Conservation (phyloP, 306 rosid species). For the Prunus davidiana region DNA sequence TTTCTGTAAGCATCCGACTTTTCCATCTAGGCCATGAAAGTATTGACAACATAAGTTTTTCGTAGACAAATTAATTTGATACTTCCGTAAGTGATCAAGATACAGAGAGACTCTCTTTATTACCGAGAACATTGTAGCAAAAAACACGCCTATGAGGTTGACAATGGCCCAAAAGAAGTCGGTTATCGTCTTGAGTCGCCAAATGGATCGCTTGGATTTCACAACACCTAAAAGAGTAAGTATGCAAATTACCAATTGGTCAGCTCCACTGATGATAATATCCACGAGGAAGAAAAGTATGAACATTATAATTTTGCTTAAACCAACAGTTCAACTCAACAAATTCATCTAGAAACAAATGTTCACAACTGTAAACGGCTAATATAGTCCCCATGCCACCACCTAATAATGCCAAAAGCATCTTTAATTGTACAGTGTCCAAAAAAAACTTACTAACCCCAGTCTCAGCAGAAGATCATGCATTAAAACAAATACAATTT, state of each 20-base stretch:
- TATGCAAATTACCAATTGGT: not conserved
- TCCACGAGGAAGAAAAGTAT: not conserved
- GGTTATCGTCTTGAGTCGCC: conserved; percentile 74
- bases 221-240: conserved; percentile 52
- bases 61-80: not conserved
- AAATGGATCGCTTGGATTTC: conserved; percentile 74
- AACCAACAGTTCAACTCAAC: not conserved
- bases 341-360: not conserved
- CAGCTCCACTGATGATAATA: not conserved
- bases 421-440: not conserved
- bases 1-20: conserved; percentile 87
- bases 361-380: not conserved
- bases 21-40: conserved; percentile 56
- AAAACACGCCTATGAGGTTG: conserved; percentile 70
- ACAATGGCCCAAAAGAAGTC: conserved; percentile 88
- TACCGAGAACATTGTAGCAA: conserved; percentile 93
- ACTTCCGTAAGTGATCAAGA: not conserved
- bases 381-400: not conserved
- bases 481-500: not conserved
- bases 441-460: not conserved
- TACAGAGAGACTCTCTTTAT: not conserved
- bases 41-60: conserved; percentile 11
- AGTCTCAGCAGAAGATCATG: not conserved
- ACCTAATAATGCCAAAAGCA: not conserved
- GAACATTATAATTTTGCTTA: not conserved